Conservation (phyloP, 176 grass and related monocot species). For the Triticum aestivum region IWGSC_CS_RefSeq_v2.1 NC_057812.1:658884078-658884577, state of each 20-base stretch:
- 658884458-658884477: no score
- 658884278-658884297: constrained; percentile 8
- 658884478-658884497: no score
- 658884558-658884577: no score
- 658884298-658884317: not conserved
- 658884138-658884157: not conserved
- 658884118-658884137: not conserved
- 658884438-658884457: no score
- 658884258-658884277: constrained; percentile 9
- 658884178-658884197: not conserved
- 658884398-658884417: not conserved
- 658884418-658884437: not conserved
- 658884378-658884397: not conserved
- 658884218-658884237: not conserved
- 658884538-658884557: no score
- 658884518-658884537: no score
- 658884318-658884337: not conserved
- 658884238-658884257: constrained; percentile 4
- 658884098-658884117: not conserved
- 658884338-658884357: constrained; percentile 13
- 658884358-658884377: not conserved
- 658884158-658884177: not conserved
- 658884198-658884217: not conserved
- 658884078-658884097: constrained; percentile 13
- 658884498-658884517: no score